Evolutionary conservation across 345 rosid species (phyloP).

Genomic region (Chamaenerion angustifolium): DNA sequence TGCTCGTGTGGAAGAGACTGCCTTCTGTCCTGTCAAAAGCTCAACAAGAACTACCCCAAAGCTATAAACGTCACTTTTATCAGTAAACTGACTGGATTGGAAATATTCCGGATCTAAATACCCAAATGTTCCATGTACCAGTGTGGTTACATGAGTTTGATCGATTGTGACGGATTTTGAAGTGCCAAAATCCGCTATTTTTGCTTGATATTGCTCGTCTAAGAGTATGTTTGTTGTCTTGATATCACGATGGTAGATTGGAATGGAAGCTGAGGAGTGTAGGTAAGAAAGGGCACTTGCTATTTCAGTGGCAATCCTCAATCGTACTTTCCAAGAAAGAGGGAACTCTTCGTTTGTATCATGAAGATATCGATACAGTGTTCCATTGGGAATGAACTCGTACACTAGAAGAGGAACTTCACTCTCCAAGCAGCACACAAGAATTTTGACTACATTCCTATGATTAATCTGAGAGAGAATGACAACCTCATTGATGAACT

Average conservation of each 20-base stretch:
- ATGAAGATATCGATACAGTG: slow-evolving; percentile 6
- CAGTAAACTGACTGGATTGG: slow-evolving; percentile 6
- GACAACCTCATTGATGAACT: slow-evolving; percentile 10
- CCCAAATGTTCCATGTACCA: slow-evolving; percentile 12
- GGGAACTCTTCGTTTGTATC: background rate
- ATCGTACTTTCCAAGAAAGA: background rate
- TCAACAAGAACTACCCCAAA: slow-evolving; percentile 16
- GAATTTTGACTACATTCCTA: slow-evolving; percentile 7
- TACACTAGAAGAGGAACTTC: slow-evolving; percentile 4
- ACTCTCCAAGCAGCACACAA: slow-evolving; percentile 12
- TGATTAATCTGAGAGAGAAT: slow-evolving; percentile 12
- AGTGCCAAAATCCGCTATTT: slow-evolving; percentile 13
- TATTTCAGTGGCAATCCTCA: slow-evolving; percentile 12
- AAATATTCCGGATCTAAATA: slow-evolving; percentile 14
- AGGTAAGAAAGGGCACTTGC: slow-evolving; percentile 11
- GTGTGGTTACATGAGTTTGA: slow-evolving; percentile 13
- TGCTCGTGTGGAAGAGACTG: slow-evolving; percentile 4
- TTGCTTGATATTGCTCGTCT: slow-evolving; percentile 8
- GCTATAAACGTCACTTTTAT: slow-evolving; percentile 13
- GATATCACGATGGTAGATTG: slow-evolving; percentile 10
- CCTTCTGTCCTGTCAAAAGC: slow-evolving; percentile 5
- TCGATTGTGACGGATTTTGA: slow-evolving; percentile 9
- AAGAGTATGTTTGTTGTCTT: slow-evolving; percentile 12
- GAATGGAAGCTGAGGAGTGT: slow-evolving; percentile 9
- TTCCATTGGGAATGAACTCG: slow-evolving; percentile 14